phyloP scores from a whole-genome alignment of 2,329 filamentous ascomycete genomes.

The Pseudogymnoascus sp. region DNA sequence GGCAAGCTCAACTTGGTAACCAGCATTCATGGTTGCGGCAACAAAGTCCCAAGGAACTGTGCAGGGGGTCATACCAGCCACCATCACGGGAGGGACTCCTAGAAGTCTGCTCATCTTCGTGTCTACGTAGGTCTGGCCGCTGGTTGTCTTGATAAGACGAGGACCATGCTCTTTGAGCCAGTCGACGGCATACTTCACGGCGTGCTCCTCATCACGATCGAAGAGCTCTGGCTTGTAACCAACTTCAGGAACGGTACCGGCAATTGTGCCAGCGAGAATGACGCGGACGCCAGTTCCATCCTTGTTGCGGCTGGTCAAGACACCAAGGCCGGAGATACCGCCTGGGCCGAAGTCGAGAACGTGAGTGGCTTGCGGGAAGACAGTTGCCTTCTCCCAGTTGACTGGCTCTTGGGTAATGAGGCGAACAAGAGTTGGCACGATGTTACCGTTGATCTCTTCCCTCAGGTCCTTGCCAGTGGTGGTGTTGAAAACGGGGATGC shows the following conservation, averaged over 20 bases:
- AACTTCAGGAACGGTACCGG: slow-evolving; percentile 81
- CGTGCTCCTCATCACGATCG: slow-evolving; percentile 89
- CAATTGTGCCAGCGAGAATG: slow-evolving; percentile 88
- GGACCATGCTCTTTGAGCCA: slow-evolving; percentile 98
- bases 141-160: slow-evolving; percentile 81
- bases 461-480: slow-evolving; percentile 82
- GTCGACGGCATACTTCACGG: slow-evolving; percentile 89
- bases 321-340: slow-evolving; percentile 91
- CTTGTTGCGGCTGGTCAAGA: slow-evolving; percentile 97
- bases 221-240: slow-evolving; percentile 98
- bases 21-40: slow-evolving; percentile 85
- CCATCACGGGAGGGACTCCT: slow-evolving; percentile 79
- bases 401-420: slow-evolving; percentile 94
- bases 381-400: slow-evolving; percentile 91
- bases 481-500: slow-evolving; percentile 84
- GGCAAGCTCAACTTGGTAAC: slow-evolving; percentile 87
- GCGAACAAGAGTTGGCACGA: slow-evolving; percentile 78
- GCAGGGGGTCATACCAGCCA: slow-evolving; percentile 87
- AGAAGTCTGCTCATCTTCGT: slow-evolving; percentile 91
- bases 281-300: slow-evolving; percentile 96
- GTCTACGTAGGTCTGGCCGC: slow-evolving; percentile 84
- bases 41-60: slow-evolving; percentile 91
- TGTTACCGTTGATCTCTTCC: slow-evolving; percentile 60
- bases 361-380: slow-evolving; percentile 85
- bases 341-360: slow-evolving; percentile 95